phyloP scores from a whole-genome alignment of 2,329 filamentous ascomycete genomes.

The Aspergillus oerlinghausenensis region DNA sequence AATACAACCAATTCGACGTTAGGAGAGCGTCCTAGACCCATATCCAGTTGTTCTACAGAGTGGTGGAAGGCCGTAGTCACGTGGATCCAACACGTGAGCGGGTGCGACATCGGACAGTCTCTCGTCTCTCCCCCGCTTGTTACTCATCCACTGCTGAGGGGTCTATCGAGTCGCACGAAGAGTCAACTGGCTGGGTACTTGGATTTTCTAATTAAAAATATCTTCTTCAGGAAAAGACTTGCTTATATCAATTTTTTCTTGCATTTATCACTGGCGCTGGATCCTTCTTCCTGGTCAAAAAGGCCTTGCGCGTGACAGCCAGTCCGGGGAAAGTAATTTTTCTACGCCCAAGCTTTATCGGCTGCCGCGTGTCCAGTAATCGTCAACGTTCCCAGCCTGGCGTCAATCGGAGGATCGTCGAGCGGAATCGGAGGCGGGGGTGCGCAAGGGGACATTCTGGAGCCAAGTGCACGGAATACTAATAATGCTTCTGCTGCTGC shows the following conservation, averaged over 20 bases:
- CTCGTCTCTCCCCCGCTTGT: constrained; percentile 8
- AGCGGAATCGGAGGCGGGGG: constrained; percentile 34
- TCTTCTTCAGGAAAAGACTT: background rate
- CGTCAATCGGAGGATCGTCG: constrained; percentile 28
- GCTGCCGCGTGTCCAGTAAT: constrained; percentile 4
- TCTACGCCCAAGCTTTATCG: constrained; percentile 10
- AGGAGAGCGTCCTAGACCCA: too few species aligned
- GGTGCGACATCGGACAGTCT: constrained; percentile 19
- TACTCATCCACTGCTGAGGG: constrained; percentile 12
- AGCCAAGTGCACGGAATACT: constrained; percentile 19
- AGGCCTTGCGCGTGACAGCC: background rate
- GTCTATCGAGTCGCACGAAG: background rate
- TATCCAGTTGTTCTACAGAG: too few species aligned
- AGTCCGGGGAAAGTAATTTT: constrained; percentile 6
- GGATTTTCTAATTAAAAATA: background rate
- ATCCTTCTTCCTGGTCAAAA: background rate
- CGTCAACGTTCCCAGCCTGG: constrained; percentile 31
- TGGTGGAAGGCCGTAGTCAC: background rate
- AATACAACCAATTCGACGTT: too few species aligned
- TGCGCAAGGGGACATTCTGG: constrained; percentile 23
- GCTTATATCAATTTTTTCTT: background rate
- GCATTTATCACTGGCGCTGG: constrained; percentile 1
- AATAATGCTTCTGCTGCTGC: constrained; percentile 33
- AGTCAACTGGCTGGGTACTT: background rate
- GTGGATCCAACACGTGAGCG: constrained; percentile 13